Evolutionary conservation across 257 asterid species (phyloP), one percentile per base, ranked within the genome.

Genomic region (Misopates orontium): DNA sequence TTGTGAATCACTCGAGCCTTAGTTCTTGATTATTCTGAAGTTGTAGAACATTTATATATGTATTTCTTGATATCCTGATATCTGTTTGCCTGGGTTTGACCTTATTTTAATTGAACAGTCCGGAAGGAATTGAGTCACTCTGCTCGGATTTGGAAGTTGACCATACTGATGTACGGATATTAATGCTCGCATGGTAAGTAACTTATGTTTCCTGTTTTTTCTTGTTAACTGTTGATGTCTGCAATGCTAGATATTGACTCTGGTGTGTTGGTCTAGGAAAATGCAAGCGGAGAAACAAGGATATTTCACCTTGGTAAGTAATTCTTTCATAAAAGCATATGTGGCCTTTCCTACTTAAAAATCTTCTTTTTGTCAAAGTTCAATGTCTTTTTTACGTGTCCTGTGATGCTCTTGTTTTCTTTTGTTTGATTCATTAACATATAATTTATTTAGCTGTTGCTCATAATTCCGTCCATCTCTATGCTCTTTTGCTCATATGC

Each of bases 251-350:
- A 64, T 62, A 52, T 59, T 85, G 50, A 73, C 62, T 48, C 12
- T 71, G 72, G 56, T 73, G 56, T 71, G 60, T 64, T 53, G 63
- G 42, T 72, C 49, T 71, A 92, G 98, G 97, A 93, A 85, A 90
- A 75, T 93, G 96, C 84, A 87, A 79, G 93, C 98, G 8, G 79
- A 84, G 79, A 89, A 79, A 73, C 98, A 92, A 77, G 98, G 97
- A 70, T 89, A 92, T 78, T 92, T 92, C 79, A 82, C 96, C 70
- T 75, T 80, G 91, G 98, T 92, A 78, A 69, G 32, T 41, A 22
- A 56, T 64, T 58, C 42, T 60, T 18, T 13, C 11, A 54, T 28
- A 41, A 45, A 53, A 51, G 19, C 22, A 41, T 69, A 52, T 59
- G 3, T 53, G 10, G 19, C 58, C 44, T 18, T 44, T 28, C 7